Base-by-base conservation (phyloP, 2,329 filamentous ascomycete genomes). In the Dactylellina drechsleri region DNA sequence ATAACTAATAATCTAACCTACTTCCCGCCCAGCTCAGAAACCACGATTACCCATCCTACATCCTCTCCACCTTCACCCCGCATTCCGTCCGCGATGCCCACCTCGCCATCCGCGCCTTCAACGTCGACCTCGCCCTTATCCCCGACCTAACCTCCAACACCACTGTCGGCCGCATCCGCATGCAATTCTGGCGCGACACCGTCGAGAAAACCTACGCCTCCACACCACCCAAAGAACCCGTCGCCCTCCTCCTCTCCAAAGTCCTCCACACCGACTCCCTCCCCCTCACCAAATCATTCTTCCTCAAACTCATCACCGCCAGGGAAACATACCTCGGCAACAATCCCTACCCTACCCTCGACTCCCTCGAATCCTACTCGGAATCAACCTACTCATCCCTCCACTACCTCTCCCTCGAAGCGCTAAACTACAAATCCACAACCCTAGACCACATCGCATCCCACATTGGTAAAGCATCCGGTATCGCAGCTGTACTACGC, bases 321-420 rank as follows among this genome's bases (percentile, higher is more conserved):
- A 86, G 95, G 23, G 92, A 96, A 82, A 89, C 91, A 79, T 88
- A 93, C 79, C 88, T 97, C 82, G 89, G 90, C 47, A 95, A 96
- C 81, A 87, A 91, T 20, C 92, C 94, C 0, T 97, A 93, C 80
- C 84, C 91, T 0, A 90, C 84, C 57, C 82, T 98, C 53, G 85
- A 87, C 1, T 86, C 89, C 0, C 83, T 98, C 60, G 95, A 99
- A 80, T 90, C 88, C 54, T 97, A 98, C 80, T 92, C 92, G 0
- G 95, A 99, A 82, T 93, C 93, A 79, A 98, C 95, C 0, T 98
- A 98, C 83, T 93, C 93, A 16, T 96, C 92, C 0, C 85, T 98
- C 52, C 88, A 96, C 82, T 99, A 99, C 81, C 86, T 96, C 76
- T 94, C 91, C 0, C 84, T 98, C 43, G 92, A 92, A 16, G 86